A percentile compares a stretch with the other conserved stretches of the same genome.
These are phyloP conservation scores for Angomonas deanei DNA, from an alignment of 208 protist species.

Conservation along the genomic window DNA sequence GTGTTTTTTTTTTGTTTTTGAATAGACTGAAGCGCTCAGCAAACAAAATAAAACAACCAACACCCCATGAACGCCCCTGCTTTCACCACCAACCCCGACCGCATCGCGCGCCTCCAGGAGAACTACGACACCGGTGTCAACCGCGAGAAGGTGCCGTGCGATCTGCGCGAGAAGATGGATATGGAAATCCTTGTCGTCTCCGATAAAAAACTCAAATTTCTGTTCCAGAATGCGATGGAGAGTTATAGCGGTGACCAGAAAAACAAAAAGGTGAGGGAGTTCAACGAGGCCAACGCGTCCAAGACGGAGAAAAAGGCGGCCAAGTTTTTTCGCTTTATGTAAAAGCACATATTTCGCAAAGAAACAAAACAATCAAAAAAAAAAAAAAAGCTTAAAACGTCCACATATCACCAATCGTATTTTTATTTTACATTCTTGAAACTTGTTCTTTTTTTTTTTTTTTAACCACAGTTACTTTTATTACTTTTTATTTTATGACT, in stretches of 20 bases:
- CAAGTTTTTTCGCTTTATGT: constrained; percentile 33
- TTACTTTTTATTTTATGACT: constrained; percentile 9
- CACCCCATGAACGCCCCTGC: constrained; percentile 43
- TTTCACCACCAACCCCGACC: constrained; percentile 59
- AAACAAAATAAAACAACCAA: constrained; percentile 7
- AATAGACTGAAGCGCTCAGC: neutral
- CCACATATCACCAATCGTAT: neutral
- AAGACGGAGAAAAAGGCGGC: constrained; percentile 9
- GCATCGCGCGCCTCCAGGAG: constrained; percentile 58
- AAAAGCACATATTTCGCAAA: neutral
- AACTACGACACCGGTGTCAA: constrained; percentile 75
- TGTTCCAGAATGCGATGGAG: constrained; percentile 74
- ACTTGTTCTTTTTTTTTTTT: neutral
- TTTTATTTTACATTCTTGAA: neutral
- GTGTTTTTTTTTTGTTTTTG: neutral
- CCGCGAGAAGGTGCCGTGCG: constrained; percentile 46
- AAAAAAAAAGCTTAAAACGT: no score
- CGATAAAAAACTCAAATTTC: constrained; percentile 58
- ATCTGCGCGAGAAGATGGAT: constrained; percentile 53
- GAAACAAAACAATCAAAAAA: neutral
- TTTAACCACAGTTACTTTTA: neutral
- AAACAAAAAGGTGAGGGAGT: constrained; percentile 53
- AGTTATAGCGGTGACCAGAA: constrained; percentile 48
- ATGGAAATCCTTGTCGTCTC: constrained; percentile 33
- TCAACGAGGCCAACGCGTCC: constrained; percentile 28